These are phyloP conservation scores for Pleoardoris graminearum DNA, from an alignment of 2,329 filamentous ascomycete genomes.

Conservation along the genomic window DNA sequence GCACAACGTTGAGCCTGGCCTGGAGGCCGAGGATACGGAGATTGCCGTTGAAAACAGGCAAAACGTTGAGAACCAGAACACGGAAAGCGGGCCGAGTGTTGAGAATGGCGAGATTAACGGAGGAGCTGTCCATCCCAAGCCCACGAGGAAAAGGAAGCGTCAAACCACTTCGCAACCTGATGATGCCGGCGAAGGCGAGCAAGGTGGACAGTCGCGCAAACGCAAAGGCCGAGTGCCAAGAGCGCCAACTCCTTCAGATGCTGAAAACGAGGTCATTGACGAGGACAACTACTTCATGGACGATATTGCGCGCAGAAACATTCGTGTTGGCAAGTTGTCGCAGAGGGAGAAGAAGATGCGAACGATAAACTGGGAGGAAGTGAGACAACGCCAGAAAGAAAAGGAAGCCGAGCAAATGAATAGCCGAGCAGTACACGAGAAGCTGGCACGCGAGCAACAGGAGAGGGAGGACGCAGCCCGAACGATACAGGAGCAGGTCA, in stretches of 20 bases:
- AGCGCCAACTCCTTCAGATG: conserved; percentile 41
- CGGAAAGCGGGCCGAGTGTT: conserved; percentile 13
- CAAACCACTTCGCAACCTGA: conserved; percentile 15
- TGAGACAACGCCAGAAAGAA: conserved; percentile 44
- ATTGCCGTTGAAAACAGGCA: conserved; percentile 16
- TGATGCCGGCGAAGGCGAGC: conserved; percentile 15
- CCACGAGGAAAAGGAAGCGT: conserved; percentile 19
- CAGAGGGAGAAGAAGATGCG: conserved; percentile 73
- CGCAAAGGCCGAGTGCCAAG: conserved; percentile 33
- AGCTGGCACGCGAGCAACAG: conserved; percentile 22
- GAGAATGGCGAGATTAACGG: conserved; percentile 12
- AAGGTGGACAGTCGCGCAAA: conserved; percentile 21
- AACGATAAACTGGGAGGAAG: conserved; percentile 63
- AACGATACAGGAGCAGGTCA: conserved; percentile 11
- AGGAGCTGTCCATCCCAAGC: conserved; percentile 17
- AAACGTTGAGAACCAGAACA: too few species aligned
- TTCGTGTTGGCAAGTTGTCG: conserved; percentile 72
- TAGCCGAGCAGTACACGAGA: conserved; percentile 27
- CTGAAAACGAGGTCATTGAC: conserved; percentile 59
- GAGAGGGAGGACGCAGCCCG: conserved; percentile 17
- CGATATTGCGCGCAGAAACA: conserved; percentile 67
- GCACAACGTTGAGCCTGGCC: conserved; percentile 11
- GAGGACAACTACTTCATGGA: conserved; percentile 69
- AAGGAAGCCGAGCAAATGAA: conserved; percentile 34
- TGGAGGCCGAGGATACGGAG: conserved; percentile 8